Evolutionary conservation across 345 rosid species (phyloP).

Genomic region (Nasturtium officinale): DNA sequence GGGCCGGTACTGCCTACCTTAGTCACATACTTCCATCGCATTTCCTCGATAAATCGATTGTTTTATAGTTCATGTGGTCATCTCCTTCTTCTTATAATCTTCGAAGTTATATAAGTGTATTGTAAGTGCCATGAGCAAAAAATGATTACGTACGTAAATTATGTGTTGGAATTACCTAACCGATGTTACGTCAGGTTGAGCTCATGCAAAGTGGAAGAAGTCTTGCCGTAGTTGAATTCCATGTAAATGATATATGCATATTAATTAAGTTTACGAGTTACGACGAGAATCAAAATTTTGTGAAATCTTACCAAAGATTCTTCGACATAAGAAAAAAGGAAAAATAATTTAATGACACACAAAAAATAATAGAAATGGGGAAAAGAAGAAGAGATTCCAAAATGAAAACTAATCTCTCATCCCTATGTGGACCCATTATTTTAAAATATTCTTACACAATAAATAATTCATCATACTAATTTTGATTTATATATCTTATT

Average conservation of each 20-base stretch:
- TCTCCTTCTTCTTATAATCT: not conserved
- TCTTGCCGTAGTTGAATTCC: constrained; percentile 27
- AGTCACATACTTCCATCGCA: not conserved
- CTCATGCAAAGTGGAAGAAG: constrained; percentile 32
- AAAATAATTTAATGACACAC: not conserved
- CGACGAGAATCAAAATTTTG: constrained; percentile 9
- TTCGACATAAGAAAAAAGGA: not conserved
- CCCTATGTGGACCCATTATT: constrained; percentile 25
- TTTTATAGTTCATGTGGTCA: not conserved
- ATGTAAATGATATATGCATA: not conserved
- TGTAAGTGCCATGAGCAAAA: not conserved
- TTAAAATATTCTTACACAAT: constrained; percentile 2
- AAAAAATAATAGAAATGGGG: not conserved
- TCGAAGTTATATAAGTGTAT: not conserved
- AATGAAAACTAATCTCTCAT: constrained; percentile 23
- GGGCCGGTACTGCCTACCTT: too few relatives aligned
- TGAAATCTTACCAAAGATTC: constrained; percentile 38
- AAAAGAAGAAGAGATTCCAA: constrained; percentile 1
- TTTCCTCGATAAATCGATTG: not conserved
- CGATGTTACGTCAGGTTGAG: constrained; percentile 28
- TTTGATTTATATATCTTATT: not conserved
- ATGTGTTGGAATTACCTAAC: not conserved
- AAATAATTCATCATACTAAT: not conserved
- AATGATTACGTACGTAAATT: not conserved
- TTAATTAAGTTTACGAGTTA: not conserved